Percentiles rank a stretch among this genome's conserved stretches.
These are phyloP conservation scores for Candida buenavistaensis DNA, from an alignment of 1,139 yeast genomes.

Conservation along the genomic window DNA sequence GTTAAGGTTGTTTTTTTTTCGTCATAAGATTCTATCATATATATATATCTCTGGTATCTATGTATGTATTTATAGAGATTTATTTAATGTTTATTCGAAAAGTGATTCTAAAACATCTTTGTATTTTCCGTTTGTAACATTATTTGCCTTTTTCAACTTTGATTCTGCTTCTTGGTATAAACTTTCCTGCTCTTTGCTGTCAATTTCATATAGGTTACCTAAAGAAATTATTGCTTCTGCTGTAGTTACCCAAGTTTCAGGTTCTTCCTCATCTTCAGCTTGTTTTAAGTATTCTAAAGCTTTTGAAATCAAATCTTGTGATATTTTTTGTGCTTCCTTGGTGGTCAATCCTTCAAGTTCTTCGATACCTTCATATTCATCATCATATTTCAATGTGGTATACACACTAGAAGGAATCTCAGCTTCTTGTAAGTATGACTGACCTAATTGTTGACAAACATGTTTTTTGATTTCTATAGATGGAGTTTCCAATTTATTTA, in stretches of 20 bases:
- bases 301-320: slow-evolving; percentile 47
- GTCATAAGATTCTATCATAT: slow-evolving; percentile 1
- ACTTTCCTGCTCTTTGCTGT: slow-evolving; percentile 62
- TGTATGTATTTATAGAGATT: too few species aligned
- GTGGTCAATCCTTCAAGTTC: slow-evolving; percentile 42
- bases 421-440: slow-evolving; percentile 60
- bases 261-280: slow-evolving; percentile 72
- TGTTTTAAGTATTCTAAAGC: slow-evolving; percentile 59
- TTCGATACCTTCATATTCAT: slow-evolving; percentile 42
- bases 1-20: neutral
- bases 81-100: slow-evolving; percentile 13
- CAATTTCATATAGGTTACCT: slow-evolving; percentile 70
- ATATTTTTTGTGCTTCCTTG: slow-evolving; percentile 47
- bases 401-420: slow-evolving; percentile 59
- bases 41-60: neutral
- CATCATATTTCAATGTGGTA: slow-evolving; percentile 58
- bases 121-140: slow-evolving; percentile 73
- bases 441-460: slow-evolving; percentile 56
- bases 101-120: slow-evolving; percentile 57
- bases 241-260: slow-evolving; percentile 74
- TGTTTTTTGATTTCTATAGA: slow-evolving; percentile 20
- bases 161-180: slow-evolving; percentile 68
- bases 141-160: slow-evolving; percentile 62
- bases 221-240: slow-evolving; percentile 84
- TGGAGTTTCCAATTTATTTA: slow-evolving; percentile 24